Conservation (phyloP, 1,284 basidiomycete genomes). For the Gymnopus androsaceus region DNA sequence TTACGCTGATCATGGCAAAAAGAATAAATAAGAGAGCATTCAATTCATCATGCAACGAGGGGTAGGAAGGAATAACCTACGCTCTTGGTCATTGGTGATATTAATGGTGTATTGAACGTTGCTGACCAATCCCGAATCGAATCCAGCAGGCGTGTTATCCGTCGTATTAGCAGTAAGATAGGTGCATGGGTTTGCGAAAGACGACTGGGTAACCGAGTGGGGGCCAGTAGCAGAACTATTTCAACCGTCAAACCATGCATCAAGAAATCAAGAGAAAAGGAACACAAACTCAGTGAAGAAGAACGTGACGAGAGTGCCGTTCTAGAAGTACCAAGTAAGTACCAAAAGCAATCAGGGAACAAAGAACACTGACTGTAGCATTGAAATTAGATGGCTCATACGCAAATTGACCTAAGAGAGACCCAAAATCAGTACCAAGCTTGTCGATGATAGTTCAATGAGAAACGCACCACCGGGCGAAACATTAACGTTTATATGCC, state of each 20-base stretch:
- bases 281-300: constrained; percentile 48
- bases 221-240: constrained; percentile 23
- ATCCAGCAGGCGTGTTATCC: constrained; percentile 40
- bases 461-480: constrained; percentile 29
- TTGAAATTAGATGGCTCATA: constrained; percentile 50
- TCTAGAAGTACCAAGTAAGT: background rate
- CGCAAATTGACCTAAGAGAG: constrained; percentile 28
- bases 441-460: background rate
- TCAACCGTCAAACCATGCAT: background rate
- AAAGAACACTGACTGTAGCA: constrained; percentile 34
- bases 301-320: constrained; percentile 52
- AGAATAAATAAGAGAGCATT: background rate
- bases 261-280: background rate
- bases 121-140: constrained; percentile 51
- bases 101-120: constrained; percentile 48
- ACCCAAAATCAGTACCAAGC: background rate
- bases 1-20: background rate
- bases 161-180: constrained; percentile 39
- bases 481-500: constrained; percentile 51
- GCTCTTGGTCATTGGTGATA: constrained; percentile 51
- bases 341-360: background rate
- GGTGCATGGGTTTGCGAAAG: constrained; percentile 51
- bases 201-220: constrained; percentile 59
- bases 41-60: no score
- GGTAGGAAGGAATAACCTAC: constrained; percentile 31